Base-by-base conservation (phyloP, 2,329 filamentous ascomycete species). In the Plectosphaerella cucumerina region DNA sequence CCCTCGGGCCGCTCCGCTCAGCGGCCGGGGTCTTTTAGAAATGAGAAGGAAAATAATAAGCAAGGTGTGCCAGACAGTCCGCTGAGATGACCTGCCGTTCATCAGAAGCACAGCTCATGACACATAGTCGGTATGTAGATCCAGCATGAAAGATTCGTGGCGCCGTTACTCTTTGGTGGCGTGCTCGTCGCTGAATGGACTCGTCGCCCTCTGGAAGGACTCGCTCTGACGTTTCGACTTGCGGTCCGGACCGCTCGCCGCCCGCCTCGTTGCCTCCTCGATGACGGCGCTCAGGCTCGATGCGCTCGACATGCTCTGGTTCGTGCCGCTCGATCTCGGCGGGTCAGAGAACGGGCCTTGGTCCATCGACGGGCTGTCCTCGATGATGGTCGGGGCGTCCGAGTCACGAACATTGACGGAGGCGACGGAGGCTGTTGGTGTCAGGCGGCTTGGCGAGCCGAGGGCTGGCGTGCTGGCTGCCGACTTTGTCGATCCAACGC, bases 291-390 rank as follows among this genome's bases (percentile, higher is more conserved):
- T 78, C 12, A 85, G 68, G 43, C 71, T 77, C 12, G 70, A 71
- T 12, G 68, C 26, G 26, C 26, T 31, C 26, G 26, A 31, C 26
- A 11, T 70, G 56, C 71, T 77, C 52, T 67, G 61, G 49, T 69
- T 26, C 58, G 57, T 48, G 58, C 58, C 48, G 21, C 37, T 44
- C 21, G 53, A 22, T 31, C 46, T 59, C 2, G 77, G 74, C 2
- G 80, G 81, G 54, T 85, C 82, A 8, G 76, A 74, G 62, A 86
- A 86, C 0, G 82, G 82, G 1, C 82, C 76, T 58, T 82, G 74
- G 53, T 81, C 76, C n/a, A 70, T 58, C 3, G 64, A 60, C 1
- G 77, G 72, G 3, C 78, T 75, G 48, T 78, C 74, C 14, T 77
- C 74, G 43, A 79, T 75, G 37, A 77, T 67, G 1, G 78, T 80